These are phyloP conservation scores for Fraxinus greggii DNA, from an alignment of 305 asterid species.

Conservation along the genomic window DNA sequence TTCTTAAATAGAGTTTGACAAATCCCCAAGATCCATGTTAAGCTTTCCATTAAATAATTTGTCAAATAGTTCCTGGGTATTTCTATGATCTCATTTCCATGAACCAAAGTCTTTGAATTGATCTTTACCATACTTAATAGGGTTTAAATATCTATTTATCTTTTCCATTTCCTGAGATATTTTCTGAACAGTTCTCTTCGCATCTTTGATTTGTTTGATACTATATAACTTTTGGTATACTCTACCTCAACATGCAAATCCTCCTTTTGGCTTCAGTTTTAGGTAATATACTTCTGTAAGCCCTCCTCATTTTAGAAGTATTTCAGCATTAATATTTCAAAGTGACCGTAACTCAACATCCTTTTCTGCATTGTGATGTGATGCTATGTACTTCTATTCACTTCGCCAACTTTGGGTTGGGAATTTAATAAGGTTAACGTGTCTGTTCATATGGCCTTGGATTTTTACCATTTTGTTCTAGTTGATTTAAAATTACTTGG, in stretches of 20 bases:
- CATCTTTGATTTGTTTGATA: not conserved
- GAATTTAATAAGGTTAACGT: not conserved
- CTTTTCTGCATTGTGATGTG: not conserved
- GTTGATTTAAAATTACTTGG: not conserved
- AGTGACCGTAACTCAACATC: not conserved
- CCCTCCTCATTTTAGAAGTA: not conserved
- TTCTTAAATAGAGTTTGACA: not conserved
- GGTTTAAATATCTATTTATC: not conserved
- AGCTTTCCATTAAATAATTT: not conserved
- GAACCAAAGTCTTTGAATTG: not conserved
- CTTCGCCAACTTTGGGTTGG: not conserved
- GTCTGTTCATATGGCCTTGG: not conserved
- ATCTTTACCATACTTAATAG: not conserved
- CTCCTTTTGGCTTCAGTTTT: not conserved
- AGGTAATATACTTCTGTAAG: not conserved
- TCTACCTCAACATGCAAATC: not conserved
- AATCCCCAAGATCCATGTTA: not conserved
- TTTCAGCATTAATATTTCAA: not conserved
- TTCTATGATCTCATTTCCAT: not conserved
- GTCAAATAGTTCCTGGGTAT: not conserved
- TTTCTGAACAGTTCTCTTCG: not conserved
- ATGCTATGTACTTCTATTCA: not conserved
- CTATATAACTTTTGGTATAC: not conserved
- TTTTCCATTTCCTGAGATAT: not conserved
- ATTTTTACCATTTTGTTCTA: not conserved